Evolutionary conservation across 352 stramenopile species (phyloP), one percentile per base, ranked within the genome.

Genomic region (Phytophthora agathidicida): DNA sequence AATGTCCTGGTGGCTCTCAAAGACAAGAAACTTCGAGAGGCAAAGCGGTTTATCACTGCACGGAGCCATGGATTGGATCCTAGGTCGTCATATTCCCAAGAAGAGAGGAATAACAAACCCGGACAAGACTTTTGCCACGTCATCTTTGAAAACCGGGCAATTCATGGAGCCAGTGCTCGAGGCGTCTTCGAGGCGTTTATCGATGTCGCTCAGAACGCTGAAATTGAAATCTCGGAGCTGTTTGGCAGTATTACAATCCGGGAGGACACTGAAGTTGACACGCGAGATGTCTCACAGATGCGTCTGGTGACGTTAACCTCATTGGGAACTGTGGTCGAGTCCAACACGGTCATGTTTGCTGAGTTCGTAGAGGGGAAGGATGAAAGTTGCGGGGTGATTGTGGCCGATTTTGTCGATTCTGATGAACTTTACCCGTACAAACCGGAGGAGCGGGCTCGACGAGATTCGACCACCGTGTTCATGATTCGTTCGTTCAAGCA

Each of bases 151-250:
- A 59, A 80, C 7, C 27, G 52, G 22, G 55, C 68, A n/a, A 50
- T 88, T 3, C 39, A 47, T 0, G 63, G 52, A 10, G 48, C 35
- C 6, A 66, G 42, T 6, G 63, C 76, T 7, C 37, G 65, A 19
- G 50, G 61, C 0, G 51, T 83, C 1, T 81, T 79, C 23, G 56
- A 78, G 0, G 71, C 79, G 0, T 71, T 79, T 6, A 65, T 65
- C 47, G 78, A 76, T 19, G 72, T 76, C 33, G 65, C 71, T 7
- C 41, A 54, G 17, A 86, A 85, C 39, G 46, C 73, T 6, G 78
- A 88, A 49, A 84, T 88, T 46, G 70, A 70, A 41, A 75, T 86
- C 33, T 80, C 78, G 1, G 78, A 88, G 51, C 59, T 66, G 30
- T 68, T 75, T 13, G 75, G 75, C 17, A 65, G 72, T 30, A 70